These are phyloP conservation scores for Craterostigma plantagineum DNA, from an alignment of 257 asterid species.

Conservation along the genomic window DNA sequence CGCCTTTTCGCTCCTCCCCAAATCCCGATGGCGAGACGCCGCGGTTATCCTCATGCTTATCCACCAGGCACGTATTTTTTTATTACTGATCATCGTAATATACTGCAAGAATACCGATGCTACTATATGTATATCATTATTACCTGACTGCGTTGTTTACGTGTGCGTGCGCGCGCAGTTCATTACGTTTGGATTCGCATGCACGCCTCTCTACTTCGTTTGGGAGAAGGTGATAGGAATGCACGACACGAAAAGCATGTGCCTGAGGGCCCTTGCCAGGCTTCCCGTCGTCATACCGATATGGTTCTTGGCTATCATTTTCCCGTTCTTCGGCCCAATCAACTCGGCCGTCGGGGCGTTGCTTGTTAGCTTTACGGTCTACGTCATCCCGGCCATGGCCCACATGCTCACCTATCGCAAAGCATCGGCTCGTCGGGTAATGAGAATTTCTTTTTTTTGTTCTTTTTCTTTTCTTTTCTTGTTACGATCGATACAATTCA, in stretches of 20 bases:
- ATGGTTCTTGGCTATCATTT: slow-evolving; percentile 13
- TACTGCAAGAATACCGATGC: too few relatives aligned
- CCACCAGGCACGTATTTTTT: too few relatives aligned
- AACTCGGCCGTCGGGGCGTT: slow-evolving; percentile 18
- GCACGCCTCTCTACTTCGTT: slow-evolving; percentile 15
- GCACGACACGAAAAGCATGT: slow-evolving; percentile 15
- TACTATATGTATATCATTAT: too few relatives aligned
- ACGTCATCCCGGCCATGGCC: slow-evolving; percentile 15
- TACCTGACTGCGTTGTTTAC: too few relatives aligned
- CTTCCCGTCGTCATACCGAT: slow-evolving; percentile 13
- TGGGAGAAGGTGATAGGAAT: slow-evolving; percentile 14
- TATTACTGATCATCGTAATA: too few relatives aligned
- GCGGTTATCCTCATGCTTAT: slow-evolving; percentile 20
- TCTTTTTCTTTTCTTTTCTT: neutral
- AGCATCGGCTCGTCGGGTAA: slow-evolving; percentile 18
- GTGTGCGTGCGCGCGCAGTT: too few relatives aligned
- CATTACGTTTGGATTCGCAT: slow-evolving; percentile 17
- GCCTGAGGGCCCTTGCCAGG: slow-evolving; percentile 14
- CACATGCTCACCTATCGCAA: slow-evolving; percentile 17
- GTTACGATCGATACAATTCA: too few relatives aligned
- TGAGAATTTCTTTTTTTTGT: too few relatives aligned
- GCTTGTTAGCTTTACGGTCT: slow-evolving; percentile 15
- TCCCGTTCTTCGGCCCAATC: slow-evolving; percentile 20
- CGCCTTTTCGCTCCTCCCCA: slow-evolving; percentile 16
- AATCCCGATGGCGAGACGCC: slow-evolving; percentile 13